phyloP scores from a whole-genome alignment of 768 basidiomycete species.

The Serendipita sp. region DNA sequence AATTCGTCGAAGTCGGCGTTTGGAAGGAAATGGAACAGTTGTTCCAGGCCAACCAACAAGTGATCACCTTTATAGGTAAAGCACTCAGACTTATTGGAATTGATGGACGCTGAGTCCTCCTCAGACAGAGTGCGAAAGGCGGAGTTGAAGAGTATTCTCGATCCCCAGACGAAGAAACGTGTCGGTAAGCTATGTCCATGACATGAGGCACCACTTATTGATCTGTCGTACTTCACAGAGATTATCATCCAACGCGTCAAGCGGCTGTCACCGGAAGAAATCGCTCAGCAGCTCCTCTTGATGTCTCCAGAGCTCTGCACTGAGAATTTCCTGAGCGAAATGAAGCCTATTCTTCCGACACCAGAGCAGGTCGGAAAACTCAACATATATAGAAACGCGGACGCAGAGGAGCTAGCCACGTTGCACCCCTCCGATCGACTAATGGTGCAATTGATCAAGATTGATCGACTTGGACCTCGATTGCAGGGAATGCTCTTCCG shows the following conservation, averaged over 20 bases:
- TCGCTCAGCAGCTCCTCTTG: conserved; percentile 66
- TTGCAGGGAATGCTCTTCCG: conserved; percentile 95
- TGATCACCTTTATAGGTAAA: conserved; percentile 76
- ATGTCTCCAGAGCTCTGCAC: conserved; percentile 82
- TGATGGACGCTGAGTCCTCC: conserved; percentile 7
- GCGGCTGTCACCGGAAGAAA: conserved; percentile 71
- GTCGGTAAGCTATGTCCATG: conserved; percentile 47
- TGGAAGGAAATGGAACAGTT: conserved; percentile 97
- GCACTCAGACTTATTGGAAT: neutral
- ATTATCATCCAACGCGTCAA: conserved; percentile 83
- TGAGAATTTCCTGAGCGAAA: conserved; percentile 74
- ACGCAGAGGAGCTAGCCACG: conserved; percentile 66
- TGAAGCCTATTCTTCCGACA: conserved; percentile 76
- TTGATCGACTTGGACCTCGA: conserved; percentile 71
- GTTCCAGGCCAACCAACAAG: conserved; percentile 91
- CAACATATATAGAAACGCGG: conserved; percentile 77
- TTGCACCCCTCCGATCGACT: conserved; percentile 92
- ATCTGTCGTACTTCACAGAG: conserved; percentile 33
- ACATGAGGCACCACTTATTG: neutral
- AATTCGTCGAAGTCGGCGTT: conserved; percentile 70
- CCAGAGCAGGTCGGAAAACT: conserved; percentile 86
- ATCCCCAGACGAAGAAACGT: conserved; percentile 80
- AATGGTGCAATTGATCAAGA: conserved; percentile 94
- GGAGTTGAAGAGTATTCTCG: conserved; percentile 81
- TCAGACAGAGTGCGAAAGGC: conserved; percentile 70